These are phyloP conservation scores for Oryza glumipatula DNA, from an alignment of 176 grass and related monocot genomes.

Conservation along the genomic window DNA sequence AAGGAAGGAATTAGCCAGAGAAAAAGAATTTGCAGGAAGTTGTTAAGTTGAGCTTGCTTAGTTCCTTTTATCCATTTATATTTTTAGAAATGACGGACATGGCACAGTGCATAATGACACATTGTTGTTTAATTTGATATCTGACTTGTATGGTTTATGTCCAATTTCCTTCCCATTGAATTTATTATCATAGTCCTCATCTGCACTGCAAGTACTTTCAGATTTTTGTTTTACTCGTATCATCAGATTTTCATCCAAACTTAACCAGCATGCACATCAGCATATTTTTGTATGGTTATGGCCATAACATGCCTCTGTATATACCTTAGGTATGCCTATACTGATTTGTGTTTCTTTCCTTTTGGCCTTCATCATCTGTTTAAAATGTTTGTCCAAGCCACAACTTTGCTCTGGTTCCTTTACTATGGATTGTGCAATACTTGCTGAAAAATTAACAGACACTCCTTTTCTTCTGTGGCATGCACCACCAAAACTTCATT, in stretches of 20 bases:
- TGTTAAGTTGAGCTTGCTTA: neutral
- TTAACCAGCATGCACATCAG: neutral
- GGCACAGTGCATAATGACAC: neutral
- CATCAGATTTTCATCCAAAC: neutral
- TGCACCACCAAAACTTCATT: slow-evolving; percentile 14
- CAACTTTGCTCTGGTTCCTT: neutral
- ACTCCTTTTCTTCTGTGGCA: neutral
- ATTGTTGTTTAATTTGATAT: slow-evolving; percentile 16
- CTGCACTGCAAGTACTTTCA: neutral
- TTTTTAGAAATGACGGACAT: neutral
- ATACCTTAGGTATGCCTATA: neutral
- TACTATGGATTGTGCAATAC: neutral
- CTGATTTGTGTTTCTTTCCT: neutral
- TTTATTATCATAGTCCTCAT: neutral
- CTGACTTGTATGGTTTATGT: neutral
- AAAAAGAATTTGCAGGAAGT: slow-evolving; percentile 2
- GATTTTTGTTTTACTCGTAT: slow-evolving; percentile 11
- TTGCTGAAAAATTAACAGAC: neutral
- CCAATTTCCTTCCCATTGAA: neutral
- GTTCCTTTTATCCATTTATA: neutral
- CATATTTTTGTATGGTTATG: neutral
- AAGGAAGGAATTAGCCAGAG: neutral
- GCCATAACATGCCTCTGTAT: neutral
- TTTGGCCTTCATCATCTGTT: neutral
- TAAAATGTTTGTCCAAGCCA: neutral